Evolutionary conservation across 1,284 basidiomycete species (phyloP).

Genomic region (Afroboletus lepidellus): DNA sequence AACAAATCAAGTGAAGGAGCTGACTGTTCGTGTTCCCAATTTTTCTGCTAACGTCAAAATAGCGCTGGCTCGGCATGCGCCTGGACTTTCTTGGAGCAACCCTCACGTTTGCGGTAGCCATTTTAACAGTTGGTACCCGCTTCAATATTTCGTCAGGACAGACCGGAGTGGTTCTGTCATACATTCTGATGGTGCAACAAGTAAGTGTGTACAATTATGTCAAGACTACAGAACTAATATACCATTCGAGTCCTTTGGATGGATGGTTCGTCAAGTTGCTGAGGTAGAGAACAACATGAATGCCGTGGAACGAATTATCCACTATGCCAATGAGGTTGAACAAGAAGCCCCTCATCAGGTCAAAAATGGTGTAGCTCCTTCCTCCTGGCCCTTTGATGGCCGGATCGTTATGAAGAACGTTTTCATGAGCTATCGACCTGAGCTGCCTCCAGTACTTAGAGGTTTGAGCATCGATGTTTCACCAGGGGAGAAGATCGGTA

Average conservation of each 20-base stretch:
- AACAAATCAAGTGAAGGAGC: slow-evolving; percentile 59
- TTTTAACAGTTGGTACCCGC: slow-evolving; percentile 75
- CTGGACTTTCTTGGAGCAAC: slow-evolving; percentile 82
- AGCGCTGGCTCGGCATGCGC: slow-evolving; percentile 88
- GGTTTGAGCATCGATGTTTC: slow-evolving; percentile 62
- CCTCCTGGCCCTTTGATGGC: slow-evolving; percentile 69
- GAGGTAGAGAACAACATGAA: slow-evolving; percentile 94
- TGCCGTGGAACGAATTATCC: slow-evolving; percentile 79
- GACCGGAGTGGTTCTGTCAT: slow-evolving; percentile 73
- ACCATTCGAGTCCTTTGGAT: slow-evolving; percentile 61
- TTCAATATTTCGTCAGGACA: slow-evolving; percentile 77
- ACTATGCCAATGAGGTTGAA: slow-evolving; percentile 60
- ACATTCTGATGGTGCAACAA: slow-evolving; percentile 75
- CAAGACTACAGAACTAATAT: slow-evolving; percentile 5
- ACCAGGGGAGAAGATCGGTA: slow-evolving; percentile 87
- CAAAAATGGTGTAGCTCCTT: slow-evolving; percentile 52
- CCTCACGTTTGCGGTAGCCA: slow-evolving; percentile 76
- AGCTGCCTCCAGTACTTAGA: slow-evolving; percentile 67
- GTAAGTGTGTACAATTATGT: slow-evolving; percentile 24
- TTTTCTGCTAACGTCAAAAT: slow-evolving; percentile 21
- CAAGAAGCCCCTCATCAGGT: slow-evolving; percentile 79
- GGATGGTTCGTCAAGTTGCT: slow-evolving; percentile 80
- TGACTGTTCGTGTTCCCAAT: background rate
- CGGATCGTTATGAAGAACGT: slow-evolving; percentile 61
- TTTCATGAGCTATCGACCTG: slow-evolving; percentile 70